These are phyloP conservation scores for Venturia nashicola DNA, from an alignment of 2,329 filamentous ascomycete genomes.

Conservation along the genomic window DNA sequence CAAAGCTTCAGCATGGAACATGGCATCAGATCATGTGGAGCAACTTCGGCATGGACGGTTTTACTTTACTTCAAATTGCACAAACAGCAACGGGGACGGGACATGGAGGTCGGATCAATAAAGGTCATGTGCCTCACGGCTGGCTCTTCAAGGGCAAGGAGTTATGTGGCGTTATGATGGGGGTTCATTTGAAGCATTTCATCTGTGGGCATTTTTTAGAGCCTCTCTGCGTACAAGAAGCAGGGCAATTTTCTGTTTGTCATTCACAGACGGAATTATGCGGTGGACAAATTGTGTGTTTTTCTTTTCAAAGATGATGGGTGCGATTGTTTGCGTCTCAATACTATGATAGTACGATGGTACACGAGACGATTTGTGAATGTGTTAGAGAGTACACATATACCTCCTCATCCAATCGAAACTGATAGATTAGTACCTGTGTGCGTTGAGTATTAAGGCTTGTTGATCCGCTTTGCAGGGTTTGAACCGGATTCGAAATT, in stretches of 20 bases:
- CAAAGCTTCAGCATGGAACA: background rate
- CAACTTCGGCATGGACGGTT: background rate
- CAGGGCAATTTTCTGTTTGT: background rate
- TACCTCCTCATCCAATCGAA: background rate
- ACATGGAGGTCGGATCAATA: background rate
- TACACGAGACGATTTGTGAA: background rate
- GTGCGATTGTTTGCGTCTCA: background rate
- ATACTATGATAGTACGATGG: background rate
- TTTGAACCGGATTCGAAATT: too few relatives aligned
- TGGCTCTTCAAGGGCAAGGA: background rate
- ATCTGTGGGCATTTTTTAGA: background rate
- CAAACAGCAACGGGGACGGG: background rate
- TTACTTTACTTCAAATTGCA: background rate
- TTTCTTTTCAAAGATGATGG: background rate
- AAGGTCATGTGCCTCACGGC: background rate
- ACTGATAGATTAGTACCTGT: background rate
- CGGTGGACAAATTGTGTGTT: background rate
- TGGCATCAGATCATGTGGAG: background rate
- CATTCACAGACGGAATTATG: background rate
- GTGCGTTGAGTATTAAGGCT: too few relatives aligned
- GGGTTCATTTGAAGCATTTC: background rate
- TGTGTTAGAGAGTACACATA: background rate
- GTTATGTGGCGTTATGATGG: background rate
- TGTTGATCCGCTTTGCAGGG: background rate
- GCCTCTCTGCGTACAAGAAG: background rate